Evolutionary conservation across 2,329 filamentous ascomycete genomes (phyloP).

Genomic region (Penicillium sp.): DNA sequence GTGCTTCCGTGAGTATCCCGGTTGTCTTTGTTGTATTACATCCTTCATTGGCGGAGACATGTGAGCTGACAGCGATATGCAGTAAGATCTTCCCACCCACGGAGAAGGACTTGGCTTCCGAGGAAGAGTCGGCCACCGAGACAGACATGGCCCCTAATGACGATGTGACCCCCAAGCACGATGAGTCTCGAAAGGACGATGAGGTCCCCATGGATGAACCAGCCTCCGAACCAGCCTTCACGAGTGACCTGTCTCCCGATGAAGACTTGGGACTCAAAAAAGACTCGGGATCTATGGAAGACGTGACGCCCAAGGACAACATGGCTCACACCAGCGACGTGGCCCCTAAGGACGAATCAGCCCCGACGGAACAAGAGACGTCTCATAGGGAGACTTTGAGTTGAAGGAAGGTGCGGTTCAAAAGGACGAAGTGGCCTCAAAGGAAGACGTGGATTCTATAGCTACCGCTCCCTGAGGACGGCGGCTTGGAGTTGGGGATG

Average conservation of each 20-base stretch:
- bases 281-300: background rate
- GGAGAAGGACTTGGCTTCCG: slow-evolving; percentile 37
- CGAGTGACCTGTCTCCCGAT: background rate
- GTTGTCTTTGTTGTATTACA: background rate
- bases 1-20: slow-evolving; percentile 72
- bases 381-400: background rate
- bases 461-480: background rate
- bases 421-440: background rate
- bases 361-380: background rate
- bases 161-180: background rate
- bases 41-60: background rate
- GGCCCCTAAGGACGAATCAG: background rate
- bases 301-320: background rate
- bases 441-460: background rate
- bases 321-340: no score
- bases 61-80: slow-evolving; percentile 11
- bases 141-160: background rate
- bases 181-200: background rate
- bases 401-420: no score
- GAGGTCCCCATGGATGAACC: background rate
- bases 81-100: slow-evolving; percentile 58
- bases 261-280: background rate
- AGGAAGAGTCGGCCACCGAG: background rate
- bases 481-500: background rate
- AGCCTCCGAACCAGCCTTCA: background rate